These are phyloP conservation scores for Filobasidium floriforme DNA, from an alignment of 768 basidiomycete species.

Conservation along the genomic window DNA sequence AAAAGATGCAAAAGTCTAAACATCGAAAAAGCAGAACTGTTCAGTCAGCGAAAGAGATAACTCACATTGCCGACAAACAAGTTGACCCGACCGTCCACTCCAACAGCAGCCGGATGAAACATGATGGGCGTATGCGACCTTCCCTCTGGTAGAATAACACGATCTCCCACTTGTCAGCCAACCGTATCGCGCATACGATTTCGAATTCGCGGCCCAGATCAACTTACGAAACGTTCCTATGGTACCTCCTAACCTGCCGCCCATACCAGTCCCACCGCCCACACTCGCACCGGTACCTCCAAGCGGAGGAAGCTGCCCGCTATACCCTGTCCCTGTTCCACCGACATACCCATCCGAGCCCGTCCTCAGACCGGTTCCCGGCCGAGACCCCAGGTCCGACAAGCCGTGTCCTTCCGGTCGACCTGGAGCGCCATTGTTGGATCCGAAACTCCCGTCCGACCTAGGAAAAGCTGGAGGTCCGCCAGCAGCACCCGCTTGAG, in stretches of 20 bases:
- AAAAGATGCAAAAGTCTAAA: constrained; percentile 19
- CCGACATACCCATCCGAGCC: background rate
- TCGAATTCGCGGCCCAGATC: constrained; percentile 4
- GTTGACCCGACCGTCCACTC: constrained; percentile 77
- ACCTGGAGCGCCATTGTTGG: background rate
- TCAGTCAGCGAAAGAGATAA: too few relatives aligned
- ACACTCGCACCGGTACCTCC: background rate
- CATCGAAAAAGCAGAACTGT: background rate
- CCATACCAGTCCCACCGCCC: background rate
- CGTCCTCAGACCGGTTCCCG: background rate
- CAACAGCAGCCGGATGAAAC: constrained; percentile 36
- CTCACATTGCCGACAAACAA: constrained; percentile 92
- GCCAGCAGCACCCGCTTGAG: background rate
- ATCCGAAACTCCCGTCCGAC: background rate
- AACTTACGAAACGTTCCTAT: constrained; percentile 8
- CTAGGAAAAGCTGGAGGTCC: background rate
- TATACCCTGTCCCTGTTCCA: constrained; percentile 13
- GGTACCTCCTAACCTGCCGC: constrained; percentile 1
- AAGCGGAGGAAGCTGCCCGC: background rate
- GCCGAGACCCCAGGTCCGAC: background rate
- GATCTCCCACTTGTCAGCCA: background rate
- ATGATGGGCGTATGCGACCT: constrained; percentile 21
- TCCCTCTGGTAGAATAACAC: background rate
- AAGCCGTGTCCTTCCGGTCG: background rate
- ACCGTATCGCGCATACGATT: background rate